Evolutionary conservation across 2,329 filamentous ascomycete species (phyloP).

Genomic region (Juglanconis sp.): DNA sequence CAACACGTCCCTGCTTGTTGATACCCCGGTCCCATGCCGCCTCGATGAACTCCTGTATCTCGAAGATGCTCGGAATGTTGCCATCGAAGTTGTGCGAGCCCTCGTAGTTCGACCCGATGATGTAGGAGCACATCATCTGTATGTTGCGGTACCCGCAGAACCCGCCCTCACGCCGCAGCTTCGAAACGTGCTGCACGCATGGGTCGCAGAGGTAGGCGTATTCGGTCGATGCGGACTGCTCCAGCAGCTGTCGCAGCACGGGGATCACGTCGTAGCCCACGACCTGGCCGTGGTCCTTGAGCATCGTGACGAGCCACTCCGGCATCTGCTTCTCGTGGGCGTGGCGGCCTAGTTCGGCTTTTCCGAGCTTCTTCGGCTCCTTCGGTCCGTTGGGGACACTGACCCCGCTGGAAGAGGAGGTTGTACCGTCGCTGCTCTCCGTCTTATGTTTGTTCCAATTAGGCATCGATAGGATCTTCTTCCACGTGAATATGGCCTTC

Average conservation of each 20-base stretch:
- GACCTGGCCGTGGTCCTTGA: slow-evolving; percentile 57
- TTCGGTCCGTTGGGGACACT: slow-evolving; percentile 1
- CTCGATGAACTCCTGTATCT: slow-evolving; percentile 85
- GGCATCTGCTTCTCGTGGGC: slow-evolving; percentile 76
- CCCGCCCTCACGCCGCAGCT: slow-evolving; percentile 76
- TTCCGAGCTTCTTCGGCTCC: slow-evolving; percentile 29
- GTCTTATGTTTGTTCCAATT: slow-evolving; percentile 12
- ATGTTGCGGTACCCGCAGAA: slow-evolving; percentile 97
- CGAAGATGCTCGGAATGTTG: slow-evolving; percentile 70
- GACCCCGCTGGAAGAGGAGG: background rate
- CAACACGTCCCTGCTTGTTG: slow-evolving; percentile 67
- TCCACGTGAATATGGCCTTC: slow-evolving; percentile 17
- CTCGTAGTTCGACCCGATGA: slow-evolving; percentile 55
- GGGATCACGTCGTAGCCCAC: slow-evolving; percentile 59
- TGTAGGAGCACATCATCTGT: slow-evolving; percentile 82
- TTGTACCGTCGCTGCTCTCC: background rate
- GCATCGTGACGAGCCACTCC: slow-evolving; percentile 58
- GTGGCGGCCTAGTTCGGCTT: slow-evolving; percentile 67
- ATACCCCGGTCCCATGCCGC: slow-evolving; percentile 83
- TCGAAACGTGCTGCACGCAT: slow-evolving; percentile 74
- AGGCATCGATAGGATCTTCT: slow-evolving; percentile 16
- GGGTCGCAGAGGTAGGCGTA: slow-evolving; percentile 79
- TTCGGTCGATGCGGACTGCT: slow-evolving; percentile 60
- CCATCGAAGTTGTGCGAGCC: slow-evolving; percentile 60
- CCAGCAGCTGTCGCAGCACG: slow-evolving; percentile 60